Percentiles rank a stretch among this genome's conserved stretches.
These are phyloP conservation scores for Pythium sp. DNA, from an alignment of 352 stramenopile genomes.

Conservation along the genomic window DNA sequence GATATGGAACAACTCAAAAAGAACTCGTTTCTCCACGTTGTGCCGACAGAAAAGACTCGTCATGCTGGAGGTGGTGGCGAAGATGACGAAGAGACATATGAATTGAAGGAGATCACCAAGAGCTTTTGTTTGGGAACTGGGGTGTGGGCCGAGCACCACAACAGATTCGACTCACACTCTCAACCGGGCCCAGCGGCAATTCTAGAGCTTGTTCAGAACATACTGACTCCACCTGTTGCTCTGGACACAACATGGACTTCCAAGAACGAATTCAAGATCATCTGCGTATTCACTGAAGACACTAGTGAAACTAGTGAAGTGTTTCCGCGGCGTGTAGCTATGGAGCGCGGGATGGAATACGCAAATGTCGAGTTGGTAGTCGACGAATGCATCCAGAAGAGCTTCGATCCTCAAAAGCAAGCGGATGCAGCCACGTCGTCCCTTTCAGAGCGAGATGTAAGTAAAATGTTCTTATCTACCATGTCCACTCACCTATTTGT, in stretches of 20 bases:
- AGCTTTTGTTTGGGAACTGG: slow-evolving; percentile 27
- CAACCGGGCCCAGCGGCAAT: not conserved
- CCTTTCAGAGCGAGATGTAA: slow-evolving; percentile 49
- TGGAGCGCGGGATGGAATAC: slow-evolving; percentile 35
- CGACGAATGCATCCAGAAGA: slow-evolving; percentile 52
- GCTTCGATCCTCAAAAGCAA: slow-evolving; percentile 51
- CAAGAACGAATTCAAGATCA: slow-evolving; percentile 15
- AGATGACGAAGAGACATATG: slow-evolving; percentile 21
- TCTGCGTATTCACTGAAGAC: slow-evolving; percentile 34
- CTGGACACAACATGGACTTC: slow-evolving; percentile 19
- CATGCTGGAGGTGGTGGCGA: not conserved
- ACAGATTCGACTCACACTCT: not conserved
- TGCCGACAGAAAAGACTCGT: not conserved
- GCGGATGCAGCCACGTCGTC: slow-evolving; percentile 27
- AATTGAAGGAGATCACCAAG: slow-evolving; percentile 20
- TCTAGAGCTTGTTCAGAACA: not conserved
- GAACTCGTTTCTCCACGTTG: slow-evolving; percentile 20
- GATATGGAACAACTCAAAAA: slow-evolving; percentile 26
- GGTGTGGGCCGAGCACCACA: slow-evolving; percentile 19
- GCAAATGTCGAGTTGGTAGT: slow-evolving; percentile 40
- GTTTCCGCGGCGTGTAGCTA: slow-evolving; percentile 27
- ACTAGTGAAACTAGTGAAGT: slow-evolving; percentile 12
- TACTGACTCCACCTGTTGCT: not conserved
- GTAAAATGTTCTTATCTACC: too few relatives aligned
- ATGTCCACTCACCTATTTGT: not conserved